A percentile compares a stretch with the other conserved stretches of the same genome.
phyloP scores from a whole-genome alignment of 352 stramenopile species.

The Phytophthora colocasiae region DNA sequence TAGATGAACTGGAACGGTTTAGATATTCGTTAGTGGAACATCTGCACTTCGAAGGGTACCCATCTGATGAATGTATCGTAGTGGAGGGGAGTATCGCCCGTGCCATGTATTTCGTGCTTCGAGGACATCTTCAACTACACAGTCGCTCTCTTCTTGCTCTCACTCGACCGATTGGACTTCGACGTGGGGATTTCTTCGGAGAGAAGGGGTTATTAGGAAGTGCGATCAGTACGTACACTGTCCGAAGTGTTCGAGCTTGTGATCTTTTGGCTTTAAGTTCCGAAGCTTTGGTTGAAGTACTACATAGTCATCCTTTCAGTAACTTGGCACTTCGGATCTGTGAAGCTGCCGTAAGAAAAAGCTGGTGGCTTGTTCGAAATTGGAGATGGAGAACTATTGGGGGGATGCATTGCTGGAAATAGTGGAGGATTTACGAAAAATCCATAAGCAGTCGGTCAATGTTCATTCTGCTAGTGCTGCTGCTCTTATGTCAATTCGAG shows the following conservation, averaged over 20 bases:
- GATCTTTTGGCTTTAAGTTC: slow-evolving; percentile 44
- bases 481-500: neutral
- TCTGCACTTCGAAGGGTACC: slow-evolving; percentile 74
- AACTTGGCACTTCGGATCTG: slow-evolving; percentile 35
- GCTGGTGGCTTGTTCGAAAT: slow-evolving; percentile 18
- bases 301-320: slow-evolving; percentile 35
- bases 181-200: slow-evolving; percentile 65
- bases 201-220: slow-evolving; percentile 62
- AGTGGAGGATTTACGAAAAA: slow-evolving; percentile 17
- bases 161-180: slow-evolving; percentile 27
- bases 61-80: slow-evolving; percentile 61
- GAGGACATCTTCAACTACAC: slow-evolving; percentile 53
- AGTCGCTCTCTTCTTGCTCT: slow-evolving; percentile 33
- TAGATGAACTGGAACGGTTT: slow-evolving; percentile 35
- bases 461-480: neutral
- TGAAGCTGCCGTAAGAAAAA: slow-evolving; percentile 13
- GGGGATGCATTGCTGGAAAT: slow-evolving; percentile 22
- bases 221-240: slow-evolving; percentile 47
- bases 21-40: slow-evolving; percentile 41
- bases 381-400: slow-evolving; percentile 43
- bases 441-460: neutral
- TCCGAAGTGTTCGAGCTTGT: slow-evolving; percentile 40
- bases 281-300: slow-evolving; percentile 54
- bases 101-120: slow-evolving; percentile 78
- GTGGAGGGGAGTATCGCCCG: slow-evolving; percentile 64